phyloP scores from a whole-genome alignment of 306 rosid species.

The Oxytropis ochrocephala region DNA sequence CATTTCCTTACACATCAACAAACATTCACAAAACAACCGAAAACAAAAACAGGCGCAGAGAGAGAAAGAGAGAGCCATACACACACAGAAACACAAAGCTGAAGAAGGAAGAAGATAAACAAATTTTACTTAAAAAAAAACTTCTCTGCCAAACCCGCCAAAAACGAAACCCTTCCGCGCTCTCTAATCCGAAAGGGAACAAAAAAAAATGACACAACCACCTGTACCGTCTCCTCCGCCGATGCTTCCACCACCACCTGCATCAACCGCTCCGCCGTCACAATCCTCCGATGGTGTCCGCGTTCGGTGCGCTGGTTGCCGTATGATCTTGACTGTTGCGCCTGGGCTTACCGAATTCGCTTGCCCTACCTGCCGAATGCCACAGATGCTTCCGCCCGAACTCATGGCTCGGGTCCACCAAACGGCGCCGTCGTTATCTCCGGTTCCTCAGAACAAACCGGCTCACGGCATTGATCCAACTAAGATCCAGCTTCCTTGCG shows the following conservation, averaged over 20 bases:
- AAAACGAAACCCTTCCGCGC: conserved; percentile 25
- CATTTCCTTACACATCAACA: background rate
- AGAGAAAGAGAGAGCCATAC: background rate
- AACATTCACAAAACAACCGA: background rate
- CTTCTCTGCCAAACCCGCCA: conserved; percentile 21
- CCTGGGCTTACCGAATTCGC: conserved; percentile 75
- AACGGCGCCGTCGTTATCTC: conserved; percentile 15
- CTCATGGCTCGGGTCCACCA: conserved; percentile 60
- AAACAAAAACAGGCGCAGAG: background rate
- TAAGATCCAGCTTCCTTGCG: conserved; percentile 97
- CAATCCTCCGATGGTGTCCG: conserved; percentile 48
- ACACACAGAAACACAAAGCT: background rate
- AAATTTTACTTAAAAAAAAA: background rate
- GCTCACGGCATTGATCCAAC: conserved; percentile 94
- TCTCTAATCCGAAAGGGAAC: background rate
- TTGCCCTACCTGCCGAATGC: conserved; percentile 77
- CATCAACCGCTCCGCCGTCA: conserved; percentile 30
- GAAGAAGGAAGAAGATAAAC: background rate
- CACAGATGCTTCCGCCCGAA: conserved; percentile 97
- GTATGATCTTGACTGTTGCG: conserved; percentile 63
- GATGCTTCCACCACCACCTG: conserved; percentile 20
- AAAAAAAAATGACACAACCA: conserved; percentile 48
- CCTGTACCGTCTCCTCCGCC: conserved; percentile 38
- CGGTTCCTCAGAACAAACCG: conserved; percentile 30
- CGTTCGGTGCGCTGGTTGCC: conserved; percentile 96